Conservation (phyloP, 1,284 basidiomycete genomes). For the Cryptococcus sp. region DNA sequence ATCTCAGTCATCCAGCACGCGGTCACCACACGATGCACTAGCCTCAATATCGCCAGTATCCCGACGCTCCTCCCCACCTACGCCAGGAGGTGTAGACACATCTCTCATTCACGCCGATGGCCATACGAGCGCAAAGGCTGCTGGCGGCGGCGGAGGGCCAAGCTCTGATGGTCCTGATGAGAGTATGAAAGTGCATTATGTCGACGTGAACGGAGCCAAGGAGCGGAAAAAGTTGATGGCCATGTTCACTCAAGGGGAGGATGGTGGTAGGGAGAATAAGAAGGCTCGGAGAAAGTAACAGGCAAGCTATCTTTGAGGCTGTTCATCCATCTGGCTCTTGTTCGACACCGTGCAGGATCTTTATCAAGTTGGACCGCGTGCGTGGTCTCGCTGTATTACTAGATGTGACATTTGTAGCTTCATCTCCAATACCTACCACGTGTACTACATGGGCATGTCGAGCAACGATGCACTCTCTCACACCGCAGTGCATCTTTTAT, state of each 20-base stretch:
- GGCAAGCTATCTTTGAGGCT: background rate
- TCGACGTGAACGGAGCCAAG: constrained; percentile 12
- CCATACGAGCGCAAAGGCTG: background rate
- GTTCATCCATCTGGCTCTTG: no score
- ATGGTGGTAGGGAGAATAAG: constrained; percentile 2
- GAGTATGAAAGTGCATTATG: constrained; percentile 15
- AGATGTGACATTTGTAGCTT: no score
- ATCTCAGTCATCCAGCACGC: constrained; percentile 6
- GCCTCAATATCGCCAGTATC: constrained; percentile 10
- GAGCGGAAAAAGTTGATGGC: constrained; percentile 20
- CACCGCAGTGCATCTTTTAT: no score
- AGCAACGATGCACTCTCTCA: no score
- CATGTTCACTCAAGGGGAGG: constrained; percentile 7
- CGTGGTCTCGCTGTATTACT: no score
- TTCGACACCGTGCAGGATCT: no score
- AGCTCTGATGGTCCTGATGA: constrained; percentile 5
- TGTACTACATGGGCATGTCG: no score
- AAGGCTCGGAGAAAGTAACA: constrained; percentile 2
- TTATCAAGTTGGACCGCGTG: no score
- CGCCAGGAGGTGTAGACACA: background rate
- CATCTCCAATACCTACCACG: no score
- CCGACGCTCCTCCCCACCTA: constrained; percentile 3
- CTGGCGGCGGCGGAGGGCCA: background rate
- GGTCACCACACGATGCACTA: constrained; percentile 7
- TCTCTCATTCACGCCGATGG: constrained; percentile 1